Evolutionary conservation across 768 basidiomycete genomes (phyloP), one percentile per base, ranked within the genome.

Genomic region (Jaapia argillacea): DNA sequence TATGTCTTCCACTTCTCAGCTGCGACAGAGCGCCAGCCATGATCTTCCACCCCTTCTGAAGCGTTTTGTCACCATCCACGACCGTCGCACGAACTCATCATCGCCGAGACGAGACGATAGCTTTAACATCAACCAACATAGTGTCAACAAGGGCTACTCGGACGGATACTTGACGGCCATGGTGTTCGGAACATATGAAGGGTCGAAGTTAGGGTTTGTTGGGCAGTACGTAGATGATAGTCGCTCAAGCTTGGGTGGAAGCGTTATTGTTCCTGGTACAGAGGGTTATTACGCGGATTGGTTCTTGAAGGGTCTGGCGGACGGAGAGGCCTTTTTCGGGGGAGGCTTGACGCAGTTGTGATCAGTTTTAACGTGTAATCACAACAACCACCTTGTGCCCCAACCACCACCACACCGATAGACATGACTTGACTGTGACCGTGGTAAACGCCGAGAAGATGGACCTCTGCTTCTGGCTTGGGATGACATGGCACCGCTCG

Each of bases 211-310:
- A 1, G 82, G 81, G 0, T 85, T 83, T 54, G 57, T 59, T 14
- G 73, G 68, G 4, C 81, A 85, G 50, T 81, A 72, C 51, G 67
- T 82, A n/a, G 45, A 24, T 14, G 79, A 82, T 47, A 68, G 64
- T 27, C 44, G 63, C 36, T 52, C 52, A 4, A 58, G 53, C n/a
- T 60, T 62, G 26, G 70, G 69, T 4, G 54, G 62, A 6, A 49
- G 45, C 18, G 58, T 63, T 14, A 54, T 72, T 16, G 52, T 51
- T 6, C 54, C 53, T 21, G 69, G 64, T 18, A 65, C 62, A n/a
- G 65, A 74, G 45, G 58, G 61, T 24, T 54, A 56, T 33, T 79
- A 81, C 53, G 51, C 51, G 21, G 56, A 58, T 27, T 71, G 64
- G 48, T 80, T 79, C 56, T 52, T 62, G 48, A 57, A 62, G 40